A percentile compares a stretch with the other conserved stretches of the same genome.
These are phyloP conservation scores for Mucor ambiguus DNA, from an alignment of 371 early-diverging fungal genomes.

Conservation along the genomic window DNA sequence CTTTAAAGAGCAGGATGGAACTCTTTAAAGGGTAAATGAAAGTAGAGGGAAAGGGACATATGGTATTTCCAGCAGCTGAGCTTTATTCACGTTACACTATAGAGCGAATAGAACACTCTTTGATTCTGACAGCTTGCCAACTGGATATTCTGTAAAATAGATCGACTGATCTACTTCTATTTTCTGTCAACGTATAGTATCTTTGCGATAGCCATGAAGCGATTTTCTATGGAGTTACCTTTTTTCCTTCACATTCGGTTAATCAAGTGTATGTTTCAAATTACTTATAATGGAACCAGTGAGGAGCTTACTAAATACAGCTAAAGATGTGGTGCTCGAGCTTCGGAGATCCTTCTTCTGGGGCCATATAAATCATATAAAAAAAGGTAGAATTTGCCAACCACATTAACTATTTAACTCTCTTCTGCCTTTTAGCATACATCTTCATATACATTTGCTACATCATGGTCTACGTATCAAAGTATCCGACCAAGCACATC, in stretches of 20 bases:
- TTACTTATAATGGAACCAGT: background rate
- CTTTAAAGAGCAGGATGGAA: background rate
- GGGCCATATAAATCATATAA: background rate
- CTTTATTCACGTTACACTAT: background rate
- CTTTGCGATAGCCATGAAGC: background rate
- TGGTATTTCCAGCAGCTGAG: background rate
- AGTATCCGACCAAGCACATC: background rate
- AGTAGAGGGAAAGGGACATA: background rate
- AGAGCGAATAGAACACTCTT: background rate
- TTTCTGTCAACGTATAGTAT: background rate
- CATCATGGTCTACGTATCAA: conserved; percentile 1
- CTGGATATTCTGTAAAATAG: background rate
- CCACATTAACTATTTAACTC: background rate
- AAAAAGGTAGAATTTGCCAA: background rate
- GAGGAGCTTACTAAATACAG: background rate
- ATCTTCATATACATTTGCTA: background rate
- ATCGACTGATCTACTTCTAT: background rate
- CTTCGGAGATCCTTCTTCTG: background rate
- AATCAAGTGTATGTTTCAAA: background rate
- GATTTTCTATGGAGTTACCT: background rate
- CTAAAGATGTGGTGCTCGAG: background rate
- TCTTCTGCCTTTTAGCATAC: background rate
- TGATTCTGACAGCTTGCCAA: background rate
- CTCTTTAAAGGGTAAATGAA: background rate
- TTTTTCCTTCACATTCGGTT: background rate